Base-by-base conservation (phyloP, 2,329 filamentous ascomycete genomes). In the Myriosclerotinia duriaeana region DNA sequence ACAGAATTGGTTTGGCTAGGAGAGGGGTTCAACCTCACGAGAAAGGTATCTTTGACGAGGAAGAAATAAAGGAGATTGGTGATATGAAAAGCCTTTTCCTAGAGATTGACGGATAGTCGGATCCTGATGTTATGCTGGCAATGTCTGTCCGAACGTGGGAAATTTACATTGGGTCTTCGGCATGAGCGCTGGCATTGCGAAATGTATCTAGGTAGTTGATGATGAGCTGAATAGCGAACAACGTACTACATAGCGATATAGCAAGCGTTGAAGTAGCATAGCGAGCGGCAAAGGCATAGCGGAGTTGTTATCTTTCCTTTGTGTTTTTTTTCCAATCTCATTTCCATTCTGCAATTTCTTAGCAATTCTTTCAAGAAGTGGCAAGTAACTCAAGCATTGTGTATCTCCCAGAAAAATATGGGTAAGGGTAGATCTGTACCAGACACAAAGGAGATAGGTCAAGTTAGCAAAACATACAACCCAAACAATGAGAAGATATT, bases 351-450 rank as follows among this genome's bases (percentile, higher is more conserved):
- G 30, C 30, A 34, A 34, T 34, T 34, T 34, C 30, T 34, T 34
- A 34, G 30, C 30, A 34, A 34, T 34, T 6, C 26, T 60, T 44
- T 38, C 20, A 38, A 20, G 30, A 38, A 50, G 58, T 30, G 30
- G 30, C n/a, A 60, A n/a, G 11, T 20, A 50, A 34, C 30, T 17
- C 7, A 38, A n/a, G 12, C 58, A 50, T 60, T 22, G 58, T 60
- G 58, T 60, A 60, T 60, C 58, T 42, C 36, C 17, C 30, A 50
- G 12, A 50, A 60, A 36, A n/a, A 50, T 48, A 50, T 60, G 44
- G 14, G 44, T 50, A 36, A 36, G 20, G 30, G 44, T 22, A 48
- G 58, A 60, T 17, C 20, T 60, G 44, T 60, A 60, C 3, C 58
- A 60, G 44, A 38, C 58, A 44, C 30, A 20, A 20, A 60, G 38